These are phyloP conservation scores for Penicillium brasilianum DNA, from an alignment of 2,329 filamentous ascomycete genomes.

Conservation along the genomic window DNA sequence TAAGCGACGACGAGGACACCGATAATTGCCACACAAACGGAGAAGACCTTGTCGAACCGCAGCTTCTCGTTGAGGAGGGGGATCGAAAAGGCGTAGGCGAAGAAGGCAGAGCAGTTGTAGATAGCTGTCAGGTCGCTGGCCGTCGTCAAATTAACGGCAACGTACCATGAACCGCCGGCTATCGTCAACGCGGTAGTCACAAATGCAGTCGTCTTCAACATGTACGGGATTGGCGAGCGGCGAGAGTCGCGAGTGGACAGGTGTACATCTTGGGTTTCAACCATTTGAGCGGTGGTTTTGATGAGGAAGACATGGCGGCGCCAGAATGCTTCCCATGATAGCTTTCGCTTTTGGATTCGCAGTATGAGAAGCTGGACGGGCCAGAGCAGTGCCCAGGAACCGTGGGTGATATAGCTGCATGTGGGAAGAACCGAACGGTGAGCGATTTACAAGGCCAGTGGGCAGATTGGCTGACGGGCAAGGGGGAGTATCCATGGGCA, in stretches of 20 bases:
- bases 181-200: conserved; percentile 86
- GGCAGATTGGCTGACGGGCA: neutral
- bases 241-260: conserved; percentile 52
- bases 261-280: conserved; percentile 76
- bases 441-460: conserved; percentile 21
- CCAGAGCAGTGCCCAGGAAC: conserved; percentile 91
- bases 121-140: conserved; percentile 95
- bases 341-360: conserved; percentile 75
- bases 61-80: conserved; percentile 85
- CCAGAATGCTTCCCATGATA: conserved; percentile 87
- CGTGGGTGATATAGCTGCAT: conserved; percentile 80
- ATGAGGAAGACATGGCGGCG: conserved; percentile 69
- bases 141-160: conserved; percentile 91
- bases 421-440: conserved; percentile 15
- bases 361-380: conserved; percentile 80
- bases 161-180: conserved; percentile 92
- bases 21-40: conserved; percentile 82
- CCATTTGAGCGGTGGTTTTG: conserved; percentile 77
- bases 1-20: conserved; percentile 97
- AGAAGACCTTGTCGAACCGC: conserved; percentile 80
- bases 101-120: conserved; percentile 99
- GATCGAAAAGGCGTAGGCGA: conserved; percentile 96
- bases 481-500: neutral
- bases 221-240: conserved; percentile 68
- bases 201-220: conserved; percentile 77